These are phyloP conservation scores for Ashbya aceris DNA, from an alignment of 1,139 yeast genomes.

Conservation along the genomic window DNA sequence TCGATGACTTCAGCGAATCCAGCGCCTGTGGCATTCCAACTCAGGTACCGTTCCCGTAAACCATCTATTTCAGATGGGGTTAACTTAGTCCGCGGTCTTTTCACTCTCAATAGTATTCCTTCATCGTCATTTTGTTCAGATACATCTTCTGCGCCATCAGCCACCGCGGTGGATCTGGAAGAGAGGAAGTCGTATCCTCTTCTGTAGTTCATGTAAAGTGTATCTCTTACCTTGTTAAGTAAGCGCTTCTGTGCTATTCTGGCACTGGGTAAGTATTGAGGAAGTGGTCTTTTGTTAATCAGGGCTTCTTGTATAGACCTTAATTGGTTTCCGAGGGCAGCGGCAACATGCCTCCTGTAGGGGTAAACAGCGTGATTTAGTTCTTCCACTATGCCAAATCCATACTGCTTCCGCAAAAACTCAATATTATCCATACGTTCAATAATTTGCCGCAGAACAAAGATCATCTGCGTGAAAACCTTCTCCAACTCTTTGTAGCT, in stretches of 20 bases:
- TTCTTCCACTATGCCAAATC: constrained; percentile 39
- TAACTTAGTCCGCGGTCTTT: neutral
- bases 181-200: too few relatives aligned
- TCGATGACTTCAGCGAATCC: constrained; percentile 42
- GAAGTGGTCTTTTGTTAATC: constrained; percentile 37
- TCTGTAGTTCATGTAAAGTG: too few relatives aligned
- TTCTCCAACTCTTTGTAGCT: constrained; percentile 33
- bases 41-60: constrained; percentile 35
- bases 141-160: constrained; percentile 1
- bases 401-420: constrained; percentile 36
- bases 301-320: constrained; percentile 38
- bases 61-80: constrained; percentile 20
- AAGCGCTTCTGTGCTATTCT: constrained; percentile 39
- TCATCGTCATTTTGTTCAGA: constrained; percentile 1
- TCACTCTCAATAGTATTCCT: constrained; percentile 2
- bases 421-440: constrained; percentile 40
- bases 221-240: constrained; percentile 31
- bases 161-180: too few relatives aligned
- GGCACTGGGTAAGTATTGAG: constrained; percentile 42
- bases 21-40: constrained; percentile 45
- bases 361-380: constrained; percentile 34
- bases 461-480: constrained; percentile 37
- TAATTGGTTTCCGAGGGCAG: constrained; percentile 31
- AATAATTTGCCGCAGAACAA: constrained; percentile 38
- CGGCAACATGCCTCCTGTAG: constrained; percentile 38